Percentiles rank a stretch among this genome's conserved stretches.
Conservation (phyloP, 202 grass and related monocot species). For the Schoenoplectus tabernaemontani region DNA sequence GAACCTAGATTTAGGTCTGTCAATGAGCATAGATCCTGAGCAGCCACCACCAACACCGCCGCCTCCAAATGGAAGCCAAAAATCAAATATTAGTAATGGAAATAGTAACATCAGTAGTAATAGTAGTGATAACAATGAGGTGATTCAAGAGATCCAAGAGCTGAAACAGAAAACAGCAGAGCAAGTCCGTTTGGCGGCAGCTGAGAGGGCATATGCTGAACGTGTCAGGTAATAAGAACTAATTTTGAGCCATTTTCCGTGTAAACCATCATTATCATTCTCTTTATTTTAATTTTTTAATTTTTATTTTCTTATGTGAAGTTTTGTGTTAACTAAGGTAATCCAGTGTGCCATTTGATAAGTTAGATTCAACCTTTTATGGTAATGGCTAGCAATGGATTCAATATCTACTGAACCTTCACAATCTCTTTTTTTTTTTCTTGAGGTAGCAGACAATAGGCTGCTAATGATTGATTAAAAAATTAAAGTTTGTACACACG, state of each 20-base stretch:
- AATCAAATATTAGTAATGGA: conserved; percentile 21
- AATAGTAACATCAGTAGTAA: conserved; percentile 14
- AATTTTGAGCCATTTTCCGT: background rate
- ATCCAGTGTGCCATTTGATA: background rate
- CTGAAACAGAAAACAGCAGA: conserved; percentile 52
- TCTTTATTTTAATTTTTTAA: background rate
- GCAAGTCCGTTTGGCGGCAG: conserved; percentile 60
- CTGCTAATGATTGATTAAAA: too few species aligned
- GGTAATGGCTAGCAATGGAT: background rate
- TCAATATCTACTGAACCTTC: background rate
- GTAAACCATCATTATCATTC: background rate
- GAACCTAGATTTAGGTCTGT: conserved; percentile 63
- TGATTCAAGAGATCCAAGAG: conserved; percentile 22
- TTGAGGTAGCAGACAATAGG: too few species aligned
- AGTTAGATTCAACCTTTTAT: background rate
- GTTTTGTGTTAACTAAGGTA: background rate
- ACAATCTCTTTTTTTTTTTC: too few species aligned
- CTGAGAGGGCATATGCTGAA: conserved; percentile 70
- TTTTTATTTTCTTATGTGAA: background rate
- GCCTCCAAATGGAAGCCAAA: conserved; percentile 19
- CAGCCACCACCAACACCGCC: background rate
- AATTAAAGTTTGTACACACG: too few species aligned
- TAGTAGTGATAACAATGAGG: conserved; percentile 10
- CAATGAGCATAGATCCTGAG: conserved; percentile 42
- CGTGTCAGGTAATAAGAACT: conserved; percentile 30